phyloP scores from a whole-genome alignment of 1,284 basidiomycete species.

The Cystobasidium slooffiae region DNA sequence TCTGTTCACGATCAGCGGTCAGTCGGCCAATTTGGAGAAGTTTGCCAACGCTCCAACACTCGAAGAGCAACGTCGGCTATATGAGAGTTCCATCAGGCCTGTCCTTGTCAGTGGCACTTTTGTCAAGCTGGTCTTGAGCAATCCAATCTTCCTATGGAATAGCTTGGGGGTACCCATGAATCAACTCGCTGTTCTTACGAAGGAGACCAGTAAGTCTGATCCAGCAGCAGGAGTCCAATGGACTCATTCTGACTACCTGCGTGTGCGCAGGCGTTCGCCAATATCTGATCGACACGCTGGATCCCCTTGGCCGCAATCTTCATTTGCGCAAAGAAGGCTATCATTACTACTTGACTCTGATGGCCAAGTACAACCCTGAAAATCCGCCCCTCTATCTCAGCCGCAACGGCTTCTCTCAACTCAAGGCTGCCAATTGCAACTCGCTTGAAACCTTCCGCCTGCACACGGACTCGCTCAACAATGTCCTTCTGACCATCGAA shows the following conservation, averaged over 20 bases:
- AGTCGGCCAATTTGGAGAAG: conserved; percentile 64
- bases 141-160: conserved; percentile 74
- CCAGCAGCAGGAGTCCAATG: not conserved
- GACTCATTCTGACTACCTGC: not conserved
- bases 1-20: conserved; percentile 68
- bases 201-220: conserved; percentile 28
- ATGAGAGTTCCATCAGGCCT: conserved; percentile 66
- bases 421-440: conserved; percentile 63
- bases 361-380: conserved; percentile 45
- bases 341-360: conserved; percentile 65
- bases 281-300: conserved; percentile 63
- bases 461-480: conserved; percentile 77
- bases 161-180: conserved; percentile 77
- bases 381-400: conserved; percentile 74
- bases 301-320: conserved; percentile 65
- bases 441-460: conserved; percentile 70
- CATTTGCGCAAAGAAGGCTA: conserved; percentile 64
- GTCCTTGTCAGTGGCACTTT: conserved; percentile 71
- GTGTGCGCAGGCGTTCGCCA: conserved; percentile 42
- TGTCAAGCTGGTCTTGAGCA: conserved; percentile 56
- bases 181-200: conserved; percentile 62
- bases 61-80: conserved; percentile 70
- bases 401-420: conserved; percentile 66
- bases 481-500: conserved; percentile 68
- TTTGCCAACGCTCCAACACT: conserved; percentile 66